Conservation (phyloP, 768 basidiomycete genomes). For the Lanmaoa rubissima region DNA sequence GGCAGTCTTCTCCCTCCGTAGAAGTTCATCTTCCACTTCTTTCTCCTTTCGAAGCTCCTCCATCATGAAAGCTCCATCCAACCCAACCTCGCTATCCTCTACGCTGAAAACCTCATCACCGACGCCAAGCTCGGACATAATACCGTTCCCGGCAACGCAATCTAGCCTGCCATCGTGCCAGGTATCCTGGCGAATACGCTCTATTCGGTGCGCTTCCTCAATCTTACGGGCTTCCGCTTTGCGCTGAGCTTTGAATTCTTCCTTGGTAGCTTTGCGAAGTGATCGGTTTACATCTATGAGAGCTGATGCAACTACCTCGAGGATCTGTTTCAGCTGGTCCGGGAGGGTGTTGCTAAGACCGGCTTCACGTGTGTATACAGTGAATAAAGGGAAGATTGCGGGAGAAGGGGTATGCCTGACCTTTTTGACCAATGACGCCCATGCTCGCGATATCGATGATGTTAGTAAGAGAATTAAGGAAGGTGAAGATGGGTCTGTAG, state of each 20-base stretch:
- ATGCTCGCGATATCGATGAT: conserved; percentile 90
- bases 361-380: conserved; percentile 42
- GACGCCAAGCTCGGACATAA: conserved; percentile 82
- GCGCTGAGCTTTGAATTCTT: conserved; percentile 37
- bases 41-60: conserved; percentile 26
- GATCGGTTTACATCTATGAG: conserved; percentile 62
- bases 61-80: conserved; percentile 7
- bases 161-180: conserved; percentile 91
- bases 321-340: conserved; percentile 82
- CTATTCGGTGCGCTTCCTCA: conserved; percentile 38
- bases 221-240: conserved; percentile 37
- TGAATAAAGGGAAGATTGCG: not conserved
- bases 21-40: conserved; percentile 33
- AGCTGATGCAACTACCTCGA: conserved; percentile 72
- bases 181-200: conserved; percentile 56
- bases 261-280: conserved; percentile 44
- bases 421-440: conserved; percentile 95
- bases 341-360: conserved; percentile 77
- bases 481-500: conserved; percentile 86
- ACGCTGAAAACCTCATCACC: conserved; percentile 64
- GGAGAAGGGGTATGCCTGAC: conserved; percentile 34
- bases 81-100: conserved; percentile 31
- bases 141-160: conserved; percentile 79
- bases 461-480: conserved; percentile 75
- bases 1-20: conserved; percentile 29